Evolutionary conservation across 2,329 filamentous ascomycete genomes (phyloP).

Genomic region (Pestalotiopsis sp.): DNA sequence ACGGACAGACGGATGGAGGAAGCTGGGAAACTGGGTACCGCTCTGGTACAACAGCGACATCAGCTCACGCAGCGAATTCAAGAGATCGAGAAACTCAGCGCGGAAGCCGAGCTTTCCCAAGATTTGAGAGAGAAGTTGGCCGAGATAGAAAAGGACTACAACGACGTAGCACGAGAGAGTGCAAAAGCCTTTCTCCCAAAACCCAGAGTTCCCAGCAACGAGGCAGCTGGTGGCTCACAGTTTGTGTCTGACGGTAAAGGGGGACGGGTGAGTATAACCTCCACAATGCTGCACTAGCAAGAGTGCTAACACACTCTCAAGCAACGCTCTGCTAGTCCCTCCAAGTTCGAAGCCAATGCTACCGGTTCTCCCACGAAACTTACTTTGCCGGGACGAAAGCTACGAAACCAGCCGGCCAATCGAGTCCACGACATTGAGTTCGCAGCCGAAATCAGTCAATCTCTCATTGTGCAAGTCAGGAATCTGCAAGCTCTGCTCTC

Average conservation of each 20-base stretch:
- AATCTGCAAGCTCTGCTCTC: conserved; percentile 82
- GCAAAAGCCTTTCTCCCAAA: conserved; percentile 86
- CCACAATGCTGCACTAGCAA: neutral
- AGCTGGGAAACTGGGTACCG: conserved; percentile 80
- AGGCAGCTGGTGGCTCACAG: conserved; percentile 54
- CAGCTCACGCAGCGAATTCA: conserved; percentile 79
- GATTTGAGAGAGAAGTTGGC: conserved; percentile 81
- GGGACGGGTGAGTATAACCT: conserved; percentile 48
- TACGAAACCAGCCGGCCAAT: conserved; percentile 86
- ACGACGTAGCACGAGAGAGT: conserved; percentile 88
- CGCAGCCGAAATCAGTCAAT: conserved; percentile 96
- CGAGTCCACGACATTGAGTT: conserved; percentile 96
- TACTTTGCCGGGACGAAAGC: conserved; percentile 81
- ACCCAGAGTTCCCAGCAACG: conserved; percentile 75
- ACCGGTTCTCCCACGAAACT: conserved; percentile 88
- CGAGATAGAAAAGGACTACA: conserved; percentile 92
- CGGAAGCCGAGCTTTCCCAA: conserved; percentile 76
- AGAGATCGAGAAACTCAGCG: conserved; percentile 79
- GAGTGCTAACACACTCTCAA: neutral
- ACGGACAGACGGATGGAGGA: conserved; percentile 91
- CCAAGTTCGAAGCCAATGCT: conserved; percentile 82
- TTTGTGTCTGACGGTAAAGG: conserved; percentile 54
- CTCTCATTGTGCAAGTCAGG: conserved; percentile 88
- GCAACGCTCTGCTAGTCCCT: conserved; percentile 71
- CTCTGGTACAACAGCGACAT: conserved; percentile 83